These are phyloP conservation scores for Golubevia pallescens DNA, from an alignment of 1,284 basidiomycete species.

Conservation along the genomic window DNA sequence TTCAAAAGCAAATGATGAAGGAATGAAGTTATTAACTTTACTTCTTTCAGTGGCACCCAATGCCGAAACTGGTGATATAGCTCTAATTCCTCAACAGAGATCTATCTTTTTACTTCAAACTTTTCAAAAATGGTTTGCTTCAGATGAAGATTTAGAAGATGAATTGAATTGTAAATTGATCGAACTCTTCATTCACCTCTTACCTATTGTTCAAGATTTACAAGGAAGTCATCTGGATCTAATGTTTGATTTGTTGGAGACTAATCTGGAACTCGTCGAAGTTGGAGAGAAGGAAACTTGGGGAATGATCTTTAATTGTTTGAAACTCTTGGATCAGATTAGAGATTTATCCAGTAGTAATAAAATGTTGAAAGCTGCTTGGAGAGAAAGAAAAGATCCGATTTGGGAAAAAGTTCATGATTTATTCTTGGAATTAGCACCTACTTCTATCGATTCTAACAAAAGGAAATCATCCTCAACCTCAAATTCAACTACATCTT, in stretches of 20 bases:
- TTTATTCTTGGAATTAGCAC: too few relatives aligned
- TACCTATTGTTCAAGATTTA: slow-evolving; percentile 86
- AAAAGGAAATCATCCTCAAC: too few relatives aligned
- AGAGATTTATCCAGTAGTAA: too few relatives aligned
- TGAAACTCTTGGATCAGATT: too few relatives aligned
- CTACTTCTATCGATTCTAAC: too few relatives aligned
- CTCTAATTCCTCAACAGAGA: slow-evolving; percentile 79
- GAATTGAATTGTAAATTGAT: slow-evolving; percentile 80
- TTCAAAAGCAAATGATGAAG: slow-evolving; percentile 72
- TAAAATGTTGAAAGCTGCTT: too few relatives aligned
- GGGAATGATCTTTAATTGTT: too few relatives aligned
- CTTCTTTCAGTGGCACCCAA: slow-evolving; percentile 81
- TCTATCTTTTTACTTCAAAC: slow-evolving; percentile 88
- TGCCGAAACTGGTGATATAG: slow-evolving; percentile 78
- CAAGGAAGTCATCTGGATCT: slow-evolving; percentile 89
- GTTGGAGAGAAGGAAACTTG: too few relatives aligned
- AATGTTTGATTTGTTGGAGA: slow-evolving; percentile 87
- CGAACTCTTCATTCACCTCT: slow-evolving; percentile 76
- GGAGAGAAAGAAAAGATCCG: too few relatives aligned
- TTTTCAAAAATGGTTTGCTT: slow-evolving; percentile 81
- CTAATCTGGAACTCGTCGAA: slow-evolving; percentile 75
- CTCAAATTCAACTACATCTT: background rate
- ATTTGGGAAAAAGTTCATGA: too few relatives aligned
- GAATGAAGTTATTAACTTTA: slow-evolving; percentile 74
- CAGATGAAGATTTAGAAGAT: slow-evolving; percentile 71